Evolutionary conservation across 2,329 filamentous ascomycete genomes (phyloP), one percentile per base, ranked within the genome.

Genomic region (Fusarium sp.): DNA sequence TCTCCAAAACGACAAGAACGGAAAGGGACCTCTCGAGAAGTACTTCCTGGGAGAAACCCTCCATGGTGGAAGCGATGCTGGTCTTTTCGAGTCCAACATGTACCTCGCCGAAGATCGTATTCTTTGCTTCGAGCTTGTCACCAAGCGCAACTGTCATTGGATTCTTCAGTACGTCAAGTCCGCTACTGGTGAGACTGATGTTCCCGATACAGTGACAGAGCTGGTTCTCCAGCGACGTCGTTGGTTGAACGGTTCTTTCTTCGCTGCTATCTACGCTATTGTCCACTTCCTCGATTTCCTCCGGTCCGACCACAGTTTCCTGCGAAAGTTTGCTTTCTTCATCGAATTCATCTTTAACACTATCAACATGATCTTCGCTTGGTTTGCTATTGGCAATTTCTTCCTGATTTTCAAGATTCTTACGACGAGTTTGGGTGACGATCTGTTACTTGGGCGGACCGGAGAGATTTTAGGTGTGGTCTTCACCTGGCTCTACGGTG

Each of bases 61-160:
- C 83, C 95, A 98, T 77, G 93, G 93, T 68, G 93, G 93, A 63
- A 91, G 92, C 58, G 94, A 94, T 72, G 95, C 95, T 14, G 96
- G 95, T 77, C 95, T 98, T 71, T 99, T 99, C 82, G 97, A 95
- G 4, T 95, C 96, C 73, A 99, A 99, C 81, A 99, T 99, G 96
- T 99, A 98, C 78, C 88, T 99, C 62, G 96, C 96, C 59, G 96
- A 99, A 79, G 96, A 99, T 87, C 93, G 96, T 85, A 99, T 99
- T 78, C 90, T 99, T 37, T 99, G 96, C 81, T 99, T 97, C 86
- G 96, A 99, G 82, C 90, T 99, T 54, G 96, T 99, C 66, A 94
- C 94, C 47, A 99, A 99, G 84, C 90, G 96, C 70, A 98, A 98
- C 78, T 98, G 94, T 79, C 92, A 95, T 77, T 99, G 96, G 96